A percentile compares a stretch with the other conserved stretches of the same genome.
phyloP scores from a whole-genome alignment of 2,329 filamentous ascomycete species.

The Colletotrichum chrysophilum region DNA sequence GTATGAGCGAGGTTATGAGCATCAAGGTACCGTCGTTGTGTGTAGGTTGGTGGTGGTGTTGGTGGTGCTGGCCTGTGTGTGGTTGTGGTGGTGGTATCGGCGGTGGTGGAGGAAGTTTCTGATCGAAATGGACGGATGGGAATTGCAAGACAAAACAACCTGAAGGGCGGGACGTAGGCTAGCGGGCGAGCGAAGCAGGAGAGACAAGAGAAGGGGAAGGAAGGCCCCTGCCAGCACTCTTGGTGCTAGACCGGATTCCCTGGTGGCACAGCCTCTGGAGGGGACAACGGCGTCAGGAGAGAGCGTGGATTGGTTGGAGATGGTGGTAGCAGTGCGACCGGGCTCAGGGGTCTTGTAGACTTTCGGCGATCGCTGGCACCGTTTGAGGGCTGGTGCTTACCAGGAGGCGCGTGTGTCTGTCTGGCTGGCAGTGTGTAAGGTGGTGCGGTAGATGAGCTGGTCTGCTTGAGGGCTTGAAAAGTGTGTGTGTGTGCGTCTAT shows the following conservation, averaged over 20 bases:
- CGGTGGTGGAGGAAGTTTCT: background rate
- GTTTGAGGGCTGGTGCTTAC: slow-evolving; percentile 18
- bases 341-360: slow-evolving; percentile 23
- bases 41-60: background rate
- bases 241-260: slow-evolving; percentile 5
- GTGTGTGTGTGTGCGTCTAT: background rate
- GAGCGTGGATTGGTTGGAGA: slow-evolving; percentile 10
- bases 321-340: slow-evolving; percentile 8
- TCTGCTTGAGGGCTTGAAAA: background rate
- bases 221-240: slow-evolving; percentile 15
- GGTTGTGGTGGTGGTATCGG: background rate
- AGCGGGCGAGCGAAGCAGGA: background rate
- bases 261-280: slow-evolving; percentile 19
- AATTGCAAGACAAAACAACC: slow-evolving; percentile 6
- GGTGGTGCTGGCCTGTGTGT: background rate
- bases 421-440: background rate
- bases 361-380: slow-evolving; percentile 20
- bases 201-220: slow-evolving; percentile 17
- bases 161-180: slow-evolving; percentile 9
- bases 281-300: slow-evolving; percentile 14
- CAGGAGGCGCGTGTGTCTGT: slow-evolving; percentile 15
- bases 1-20: background rate
- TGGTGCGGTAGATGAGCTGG: background rate
- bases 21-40: background rate
- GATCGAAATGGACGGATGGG: background rate